Conservation (phyloP, 2,329 filamentous ascomycete species). For the Claviceps sp. region DNA sequence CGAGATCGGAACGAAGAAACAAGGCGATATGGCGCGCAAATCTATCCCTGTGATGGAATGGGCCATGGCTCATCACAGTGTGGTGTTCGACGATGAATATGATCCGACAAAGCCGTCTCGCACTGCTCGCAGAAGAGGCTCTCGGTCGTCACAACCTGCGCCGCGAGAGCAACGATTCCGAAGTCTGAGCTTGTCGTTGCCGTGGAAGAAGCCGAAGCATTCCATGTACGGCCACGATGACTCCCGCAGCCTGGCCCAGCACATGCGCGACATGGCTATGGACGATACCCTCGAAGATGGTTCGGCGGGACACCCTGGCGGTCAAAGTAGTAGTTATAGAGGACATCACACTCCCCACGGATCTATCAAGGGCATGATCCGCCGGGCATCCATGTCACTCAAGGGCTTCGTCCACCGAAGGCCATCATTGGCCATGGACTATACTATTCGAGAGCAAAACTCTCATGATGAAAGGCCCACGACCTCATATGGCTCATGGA, state of each 20-base stretch:
- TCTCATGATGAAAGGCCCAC: conserved; percentile 21
- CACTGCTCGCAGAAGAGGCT: background rate
- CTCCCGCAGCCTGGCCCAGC: conserved; percentile 14
- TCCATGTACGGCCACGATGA: conserved; percentile 23
- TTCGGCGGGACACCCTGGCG: conserved; percentile 10
- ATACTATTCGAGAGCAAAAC: conserved; percentile 15
- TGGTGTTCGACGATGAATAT: conserved; percentile 2
- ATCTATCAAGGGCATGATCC: conserved; percentile 36
- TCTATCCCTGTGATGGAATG: conserved; percentile 6
- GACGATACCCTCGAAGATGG: conserved; percentile 17
- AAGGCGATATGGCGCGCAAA: conserved; percentile 1
- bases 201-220: conserved; percentile 36
- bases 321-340: conserved; percentile 12
- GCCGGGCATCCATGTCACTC: conserved; percentile 41
- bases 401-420: conserved; percentile 38
- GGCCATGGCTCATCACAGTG: conserved; percentile 1
- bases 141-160: background rate
- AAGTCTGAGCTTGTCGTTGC: conserved; percentile 36
- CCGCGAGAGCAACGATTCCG: conserved; percentile 27
- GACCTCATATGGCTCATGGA: conserved; percentile 37
- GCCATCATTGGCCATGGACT: conserved; percentile 26
- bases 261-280: conserved; percentile 18
- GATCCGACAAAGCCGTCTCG: conserved; percentile 1
- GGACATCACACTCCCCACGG: conserved; percentile 13
- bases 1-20: background rate